These are phyloP conservation scores for Larix kaempferi DNA, from an alignment of 75 land plant genomes.

Conservation along the genomic window DNA sequence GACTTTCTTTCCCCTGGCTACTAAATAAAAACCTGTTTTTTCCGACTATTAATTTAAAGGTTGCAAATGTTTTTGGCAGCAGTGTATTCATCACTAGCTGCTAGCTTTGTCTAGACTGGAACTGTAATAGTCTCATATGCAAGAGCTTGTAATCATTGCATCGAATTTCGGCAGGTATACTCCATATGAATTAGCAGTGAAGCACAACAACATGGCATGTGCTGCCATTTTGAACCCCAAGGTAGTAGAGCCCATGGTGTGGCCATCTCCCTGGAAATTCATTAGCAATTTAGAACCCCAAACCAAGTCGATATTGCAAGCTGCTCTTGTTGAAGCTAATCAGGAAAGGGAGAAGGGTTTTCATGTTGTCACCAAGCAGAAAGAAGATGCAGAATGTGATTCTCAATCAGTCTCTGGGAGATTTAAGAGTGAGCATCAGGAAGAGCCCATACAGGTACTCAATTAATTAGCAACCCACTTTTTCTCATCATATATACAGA, in stretches of 20 bases:
- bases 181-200: constrained; percentile 16
- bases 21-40: too few species aligned
- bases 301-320: constrained; percentile 19
- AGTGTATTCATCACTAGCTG: background rate
- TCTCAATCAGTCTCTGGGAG: background rate
- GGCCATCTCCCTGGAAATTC: constrained; percentile 35
- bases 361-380: background rate
- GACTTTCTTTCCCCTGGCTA: too few species aligned
- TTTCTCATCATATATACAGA: background rate
- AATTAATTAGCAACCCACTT: background rate
- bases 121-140: background rate
- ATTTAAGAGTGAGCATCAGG: background rate
- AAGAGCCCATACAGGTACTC: background rate
- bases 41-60: background rate
- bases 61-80: background rate
- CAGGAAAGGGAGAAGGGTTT: constrained; percentile 7
- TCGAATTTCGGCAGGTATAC: constrained; percentile 10
- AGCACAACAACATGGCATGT: constrained; percentile 22
- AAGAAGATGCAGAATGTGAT: background rate
- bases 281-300: constrained; percentile 26
- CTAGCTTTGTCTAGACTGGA: background rate
- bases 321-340: constrained; percentile 21
- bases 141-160: background rate
- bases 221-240: constrained; percentile 29
- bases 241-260: constrained; percentile 27